Evolutionary conservation across 495 filamentous ascomycete genomes (phyloP), one percentile per base, ranked within the genome.

Genomic region (Haplographium delicatum): DNA sequence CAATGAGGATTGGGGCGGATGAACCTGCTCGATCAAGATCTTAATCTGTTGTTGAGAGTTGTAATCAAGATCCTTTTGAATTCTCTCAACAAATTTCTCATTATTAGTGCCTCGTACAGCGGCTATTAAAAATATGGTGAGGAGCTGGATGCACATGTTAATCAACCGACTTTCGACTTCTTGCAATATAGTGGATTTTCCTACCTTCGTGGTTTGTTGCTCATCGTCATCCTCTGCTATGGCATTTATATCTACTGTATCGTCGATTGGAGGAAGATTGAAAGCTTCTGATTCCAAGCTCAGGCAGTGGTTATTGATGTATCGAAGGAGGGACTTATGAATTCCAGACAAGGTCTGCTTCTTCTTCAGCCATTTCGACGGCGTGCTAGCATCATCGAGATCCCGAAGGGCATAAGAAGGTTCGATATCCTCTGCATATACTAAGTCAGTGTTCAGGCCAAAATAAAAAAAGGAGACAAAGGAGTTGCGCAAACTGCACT

Each of bases 261-360:
- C 68, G 22, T 74, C 70, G 25, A 73, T 26, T 6, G 15, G 22
- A 24, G 42, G 60, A 5, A 73, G 74, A 6, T 79, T 45, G 42
- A 63, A 53, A 43, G 35, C 15, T 4, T 15, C 22, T 19, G 18
- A 15, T 15, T 19, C 13, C 18, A 24, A 24, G 31, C 73, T 70
- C 31, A 68, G 68, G 59, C 73, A 75, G 56, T 80, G 69, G 46
- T 80, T 73, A 24, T 70, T 72, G 49, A 89, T 82, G 62, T 86
- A 90, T 47, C 71, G 77, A 38, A 79, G 71, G 3, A 89, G 67
- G 19, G 77, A 72, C 50, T 81, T 81, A 64, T 83, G 79, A 51
- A 90, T 74, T 46, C 81, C 76, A 67, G 88, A 86, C 43, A 89
- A 62, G 61, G 79, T 81, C 61, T 76, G 73, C 63, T 73, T 75